Evolutionary conservation across 805 yeast species (phyloP).

Genomic region (Saccharomyces kudriavzevii): DNA sequence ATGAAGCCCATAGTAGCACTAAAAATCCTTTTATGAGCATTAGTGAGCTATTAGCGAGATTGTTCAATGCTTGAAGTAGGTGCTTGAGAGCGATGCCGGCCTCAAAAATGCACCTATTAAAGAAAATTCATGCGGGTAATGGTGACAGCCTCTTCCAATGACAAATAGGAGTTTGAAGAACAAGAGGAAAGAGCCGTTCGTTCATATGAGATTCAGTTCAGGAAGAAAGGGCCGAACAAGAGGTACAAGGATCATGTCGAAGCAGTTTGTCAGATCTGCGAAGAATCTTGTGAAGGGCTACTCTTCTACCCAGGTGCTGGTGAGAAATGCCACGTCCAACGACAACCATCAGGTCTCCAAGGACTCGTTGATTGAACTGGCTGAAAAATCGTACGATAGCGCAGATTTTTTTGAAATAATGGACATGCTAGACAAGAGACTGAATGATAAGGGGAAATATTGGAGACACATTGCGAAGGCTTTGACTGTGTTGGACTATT

Average conservation of each 20-base stretch:
- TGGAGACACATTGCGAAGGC: slow-evolving; percentile 95
- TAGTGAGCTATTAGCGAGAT: background rate
- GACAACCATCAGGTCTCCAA: slow-evolving; percentile 78
- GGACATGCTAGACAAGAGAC: slow-evolving; percentile 87
- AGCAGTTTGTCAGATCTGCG: slow-evolving; percentile 67
- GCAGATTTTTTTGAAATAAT: slow-evolving; percentile 77
- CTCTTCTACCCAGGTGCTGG: slow-evolving; percentile 76
- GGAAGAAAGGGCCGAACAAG: background rate
- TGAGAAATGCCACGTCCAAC: slow-evolving; percentile 85
- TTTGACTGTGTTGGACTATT: slow-evolving; percentile 73
- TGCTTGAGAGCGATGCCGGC: background rate
- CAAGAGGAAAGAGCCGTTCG: background rate
- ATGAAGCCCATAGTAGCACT: background rate
- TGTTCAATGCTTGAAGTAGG: background rate
- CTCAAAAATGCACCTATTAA: too few relatives aligned
- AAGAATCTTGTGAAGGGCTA: slow-evolving; percentile 76
- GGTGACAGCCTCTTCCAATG: background rate
- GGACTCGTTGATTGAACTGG: slow-evolving; percentile 74
- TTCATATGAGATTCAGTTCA: background rate
- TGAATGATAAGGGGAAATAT: slow-evolving; percentile 91
- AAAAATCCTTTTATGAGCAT: background rate
- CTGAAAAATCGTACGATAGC: slow-evolving; percentile 59
- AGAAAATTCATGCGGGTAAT: background rate
- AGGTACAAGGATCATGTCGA: slow-evolving; percentile 44
- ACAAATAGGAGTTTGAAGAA: background rate